Evolutionary conservation across 2,329 filamentous ascomycete species (phyloP).

Genomic region (Aureobasidium sp.): DNA sequence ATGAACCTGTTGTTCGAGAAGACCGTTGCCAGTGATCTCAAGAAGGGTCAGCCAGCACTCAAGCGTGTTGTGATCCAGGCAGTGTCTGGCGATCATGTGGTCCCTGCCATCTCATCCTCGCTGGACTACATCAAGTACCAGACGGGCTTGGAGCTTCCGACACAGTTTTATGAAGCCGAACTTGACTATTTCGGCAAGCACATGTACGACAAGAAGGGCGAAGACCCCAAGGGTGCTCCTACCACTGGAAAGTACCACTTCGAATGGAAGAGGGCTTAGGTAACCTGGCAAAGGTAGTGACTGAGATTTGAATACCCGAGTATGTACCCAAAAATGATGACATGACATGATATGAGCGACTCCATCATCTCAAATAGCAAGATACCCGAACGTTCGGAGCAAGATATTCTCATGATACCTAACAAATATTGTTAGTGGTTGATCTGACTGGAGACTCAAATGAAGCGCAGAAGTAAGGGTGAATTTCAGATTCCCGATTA

Average conservation of each 20-base stretch:
- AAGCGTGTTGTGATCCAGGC: slow-evolving; percentile 49
- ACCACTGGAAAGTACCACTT: slow-evolving; percentile 53
- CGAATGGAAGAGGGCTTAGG: slow-evolving; percentile 48
- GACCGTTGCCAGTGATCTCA: slow-evolving; percentile 46
- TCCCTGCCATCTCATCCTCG: slow-evolving; percentile 52
- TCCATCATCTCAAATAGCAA: too few relatives aligned
- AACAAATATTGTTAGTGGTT: not conserved
- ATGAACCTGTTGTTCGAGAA: slow-evolving; percentile 41
- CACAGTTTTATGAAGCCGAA: slow-evolving; percentile 62
- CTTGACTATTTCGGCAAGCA: slow-evolving; percentile 64
- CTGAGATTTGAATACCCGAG: not conserved
- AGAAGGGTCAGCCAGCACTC: slow-evolving; percentile 40
- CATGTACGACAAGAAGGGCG: slow-evolving; percentile 52
- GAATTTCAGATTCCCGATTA: slow-evolving; percentile 36
- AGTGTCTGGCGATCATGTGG: slow-evolving; percentile 49
- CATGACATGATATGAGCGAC: slow-evolving; percentile 1
- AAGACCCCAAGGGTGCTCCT: slow-evolving; percentile 41
- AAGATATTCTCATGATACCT: not conserved
- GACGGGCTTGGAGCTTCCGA: slow-evolving; percentile 52
- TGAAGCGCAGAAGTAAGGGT: not conserved
- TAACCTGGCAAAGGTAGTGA: not conserved
- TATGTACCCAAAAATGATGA: slow-evolving; percentile 6
- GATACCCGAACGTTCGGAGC: not conserved
- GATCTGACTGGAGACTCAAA: not conserved
- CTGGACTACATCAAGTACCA: slow-evolving; percentile 61